Evolutionary conservation across 352 stramenopile species (phyloP).

Genomic region (Phytophthora cactorum): DNA sequence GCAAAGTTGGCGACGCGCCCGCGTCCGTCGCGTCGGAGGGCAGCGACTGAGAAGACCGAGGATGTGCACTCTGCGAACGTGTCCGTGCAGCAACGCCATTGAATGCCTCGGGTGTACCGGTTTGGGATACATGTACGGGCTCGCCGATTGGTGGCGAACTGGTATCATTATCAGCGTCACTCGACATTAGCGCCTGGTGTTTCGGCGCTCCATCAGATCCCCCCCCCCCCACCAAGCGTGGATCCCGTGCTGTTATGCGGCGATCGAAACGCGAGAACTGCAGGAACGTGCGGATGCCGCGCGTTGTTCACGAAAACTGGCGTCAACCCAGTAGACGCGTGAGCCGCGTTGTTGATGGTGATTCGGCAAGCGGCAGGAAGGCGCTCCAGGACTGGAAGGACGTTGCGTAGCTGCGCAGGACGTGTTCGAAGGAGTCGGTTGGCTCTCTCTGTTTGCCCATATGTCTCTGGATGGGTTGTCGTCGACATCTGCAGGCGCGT

Average conservation of each 20-base stretch:
- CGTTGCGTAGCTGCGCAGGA: neutral
- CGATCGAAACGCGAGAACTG: neutral
- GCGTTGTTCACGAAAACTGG: constrained; percentile 1
- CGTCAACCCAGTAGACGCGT: neutral
- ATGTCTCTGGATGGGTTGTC: neutral
- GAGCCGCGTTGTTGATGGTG: neutral
- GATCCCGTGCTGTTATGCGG: neutral
- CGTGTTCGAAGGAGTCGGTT: neutral
- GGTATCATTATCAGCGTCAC: neutral
- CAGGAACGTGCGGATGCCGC: neutral
- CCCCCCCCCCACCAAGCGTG: constrained; percentile 4
- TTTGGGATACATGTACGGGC: too few species aligned
- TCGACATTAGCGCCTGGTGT: neutral
- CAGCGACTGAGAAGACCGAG: too few species aligned
- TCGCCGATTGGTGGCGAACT: neutral
- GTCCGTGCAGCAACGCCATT: too few species aligned
- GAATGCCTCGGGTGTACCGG: too few species aligned
- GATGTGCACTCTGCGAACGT: too few species aligned
- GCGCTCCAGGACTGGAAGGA: neutral
- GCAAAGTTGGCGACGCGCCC: neutral
- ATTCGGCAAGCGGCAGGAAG: neutral
- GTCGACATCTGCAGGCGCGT: neutral
- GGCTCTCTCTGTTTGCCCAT: neutral
- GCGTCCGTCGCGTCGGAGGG: neutral
- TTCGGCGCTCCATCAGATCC: neutral